Evolutionary conservation across 2,329 filamentous ascomycete genomes (phyloP).

Genomic region (Ceratocystis colombiana): DNA sequence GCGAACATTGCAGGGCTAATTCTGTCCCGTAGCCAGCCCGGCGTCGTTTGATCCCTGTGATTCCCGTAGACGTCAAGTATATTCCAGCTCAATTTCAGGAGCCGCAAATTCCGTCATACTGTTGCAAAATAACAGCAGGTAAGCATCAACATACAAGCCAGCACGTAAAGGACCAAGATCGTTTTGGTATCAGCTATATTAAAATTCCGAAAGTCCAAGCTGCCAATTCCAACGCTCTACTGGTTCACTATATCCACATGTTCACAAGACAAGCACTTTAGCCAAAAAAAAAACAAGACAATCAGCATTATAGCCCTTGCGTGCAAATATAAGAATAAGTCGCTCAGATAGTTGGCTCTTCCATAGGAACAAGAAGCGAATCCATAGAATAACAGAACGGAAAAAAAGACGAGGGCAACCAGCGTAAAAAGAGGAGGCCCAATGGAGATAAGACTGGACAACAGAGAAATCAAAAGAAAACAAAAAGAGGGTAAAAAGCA

Average conservation of each 20-base stretch:
- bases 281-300: constrained; percentile 1
- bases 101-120: too few species aligned
- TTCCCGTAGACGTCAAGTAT: too few species aligned
- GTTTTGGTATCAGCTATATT: too few species aligned
- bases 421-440: neutral
- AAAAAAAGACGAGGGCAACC: neutral
- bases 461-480: neutral
- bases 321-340: constrained; percentile 12
- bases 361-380: neutral
- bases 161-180: too few species aligned
- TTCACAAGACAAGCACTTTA: neutral
- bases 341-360: neutral
- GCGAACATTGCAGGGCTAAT: too few species aligned
- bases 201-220: neutral
- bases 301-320: constrained; percentile 8
- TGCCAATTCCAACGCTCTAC: neutral
- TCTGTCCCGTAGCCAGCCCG: too few species aligned
- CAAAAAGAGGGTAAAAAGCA: neutral
- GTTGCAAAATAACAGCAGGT: too few species aligned
- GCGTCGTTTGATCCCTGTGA: too few species aligned
- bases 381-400: neutral
- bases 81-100: too few species aligned
- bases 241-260: neutral
- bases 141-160: too few species aligned
- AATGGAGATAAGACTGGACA: neutral